These are phyloP conservation scores for Sugiyamaella chiloensis DNA, from an alignment of 805 yeast genomes.

Conservation along the genomic window DNA sequence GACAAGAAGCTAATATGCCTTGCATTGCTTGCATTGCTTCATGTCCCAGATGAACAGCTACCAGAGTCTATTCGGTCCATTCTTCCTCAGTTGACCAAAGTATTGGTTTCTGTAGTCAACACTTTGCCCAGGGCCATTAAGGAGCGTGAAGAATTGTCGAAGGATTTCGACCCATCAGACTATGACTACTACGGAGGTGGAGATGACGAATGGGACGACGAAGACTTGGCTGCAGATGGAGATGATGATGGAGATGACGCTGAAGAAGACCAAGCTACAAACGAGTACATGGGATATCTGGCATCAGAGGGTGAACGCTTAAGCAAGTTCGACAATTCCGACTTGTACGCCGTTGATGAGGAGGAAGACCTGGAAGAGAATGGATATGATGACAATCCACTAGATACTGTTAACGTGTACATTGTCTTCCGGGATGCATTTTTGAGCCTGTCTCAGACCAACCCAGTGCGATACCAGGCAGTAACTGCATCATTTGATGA, in stretches of 20 bases:
- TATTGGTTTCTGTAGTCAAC: slow-evolving; percentile 50
- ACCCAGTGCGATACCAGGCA: slow-evolving; percentile 47
- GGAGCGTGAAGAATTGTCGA: slow-evolving; percentile 59
- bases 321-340: slow-evolving; percentile 34
- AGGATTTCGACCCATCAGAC: slow-evolving; percentile 44
- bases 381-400: slow-evolving; percentile 71
- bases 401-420: slow-evolving; percentile 74
- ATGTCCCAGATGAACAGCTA: slow-evolving; percentile 33
- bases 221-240: slow-evolving; percentile 25
- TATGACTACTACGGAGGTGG: slow-evolving; percentile 30
- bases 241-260: slow-evolving; percentile 31
- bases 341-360: slow-evolving; percentile 30
- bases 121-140: slow-evolving; percentile 71
- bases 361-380: slow-evolving; percentile 81
- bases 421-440: slow-evolving; percentile 59
- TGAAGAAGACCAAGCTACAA: slow-evolving; percentile 31
- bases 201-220: slow-evolving; percentile 35
- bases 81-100: slow-evolving; percentile 49
- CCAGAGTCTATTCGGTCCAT: slow-evolving; percentile 31
- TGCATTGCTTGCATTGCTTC: slow-evolving; percentile 57
- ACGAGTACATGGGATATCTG: slow-evolving; percentile 49
- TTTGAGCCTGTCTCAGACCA: slow-evolving; percentile 45
- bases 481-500: slow-evolving; percentile 42
- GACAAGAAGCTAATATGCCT: slow-evolving; percentile 75
- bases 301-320: slow-evolving; percentile 31